Evolutionary conservation across 2,329 filamentous ascomycete genomes (phyloP).

Genomic region (Fonsecaea nubica): DNA sequence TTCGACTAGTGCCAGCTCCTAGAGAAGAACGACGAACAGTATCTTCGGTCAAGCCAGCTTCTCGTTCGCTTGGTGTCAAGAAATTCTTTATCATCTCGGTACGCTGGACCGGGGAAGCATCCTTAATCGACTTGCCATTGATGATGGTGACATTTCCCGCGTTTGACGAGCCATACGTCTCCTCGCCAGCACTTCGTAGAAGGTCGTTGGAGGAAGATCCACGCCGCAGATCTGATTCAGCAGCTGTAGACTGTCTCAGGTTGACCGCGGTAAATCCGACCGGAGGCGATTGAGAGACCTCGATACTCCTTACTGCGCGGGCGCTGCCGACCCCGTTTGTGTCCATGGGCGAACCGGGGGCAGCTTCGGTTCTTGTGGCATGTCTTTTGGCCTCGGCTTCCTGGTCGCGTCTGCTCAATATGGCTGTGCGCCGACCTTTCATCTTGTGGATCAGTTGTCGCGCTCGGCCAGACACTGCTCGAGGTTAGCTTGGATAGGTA

Average conservation of each 20-base stretch:
- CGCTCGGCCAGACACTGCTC: conserved; percentile 69
- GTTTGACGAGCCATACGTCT: conserved; percentile 50
- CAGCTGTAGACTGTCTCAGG: conserved; percentile 49
- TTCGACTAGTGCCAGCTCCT: conserved; percentile 22
- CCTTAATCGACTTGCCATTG: conserved; percentile 55
- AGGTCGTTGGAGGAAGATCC: conserved; percentile 13
- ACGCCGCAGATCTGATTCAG: conserved; percentile 20
- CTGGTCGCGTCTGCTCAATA: conserved; percentile 66
- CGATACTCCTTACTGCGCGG: conserved; percentile 37
- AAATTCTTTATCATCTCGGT: conserved; percentile 69
- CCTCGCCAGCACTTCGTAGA: conserved; percentile 19
- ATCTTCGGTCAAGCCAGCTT: conserved; percentile 44
- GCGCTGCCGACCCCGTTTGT: conserved; percentile 40
- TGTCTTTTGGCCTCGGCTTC: conserved; percentile 48
- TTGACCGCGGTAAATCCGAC: conserved; percentile 67
- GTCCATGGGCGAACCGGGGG: conserved; percentile 38
- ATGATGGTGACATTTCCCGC: conserved; percentile 57
- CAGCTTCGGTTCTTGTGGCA: conserved; percentile 28
- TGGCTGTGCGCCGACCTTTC: conserved; percentile 75
- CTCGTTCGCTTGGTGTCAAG: conserved; percentile 64
- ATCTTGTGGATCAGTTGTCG: conserved; percentile 82
- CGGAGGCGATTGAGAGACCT: conserved; percentile 53
- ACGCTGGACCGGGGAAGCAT: conserved; percentile 62
- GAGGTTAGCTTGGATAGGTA: conserved; percentile 18
- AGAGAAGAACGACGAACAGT: conserved; percentile 35